phyloP scores from a whole-genome alignment of 2,329 filamentous ascomycete genomes.

The Phyllosticta citrichinensis region DNA sequence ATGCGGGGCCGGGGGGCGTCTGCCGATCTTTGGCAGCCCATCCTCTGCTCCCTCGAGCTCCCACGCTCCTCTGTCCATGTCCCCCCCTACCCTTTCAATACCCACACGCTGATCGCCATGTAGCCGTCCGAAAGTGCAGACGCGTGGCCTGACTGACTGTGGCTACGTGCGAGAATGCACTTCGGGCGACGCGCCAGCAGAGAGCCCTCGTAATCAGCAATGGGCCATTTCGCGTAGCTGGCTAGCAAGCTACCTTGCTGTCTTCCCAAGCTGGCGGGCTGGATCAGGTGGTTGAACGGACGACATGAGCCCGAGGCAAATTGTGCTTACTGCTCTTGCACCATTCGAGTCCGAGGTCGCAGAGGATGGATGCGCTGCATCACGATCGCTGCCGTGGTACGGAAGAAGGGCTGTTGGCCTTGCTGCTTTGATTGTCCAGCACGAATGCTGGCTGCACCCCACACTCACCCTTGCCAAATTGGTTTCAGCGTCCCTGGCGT shows the following conservation, averaged over 20 bases:
- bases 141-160: background rate
- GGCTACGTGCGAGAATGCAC: background rate
- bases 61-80: background rate
- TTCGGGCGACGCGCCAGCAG: background rate
- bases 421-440: background rate
- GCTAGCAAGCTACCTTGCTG: background rate
- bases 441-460: background rate
- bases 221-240: background rate
- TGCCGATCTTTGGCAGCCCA: background rate
- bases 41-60: background rate
- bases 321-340: background rate
- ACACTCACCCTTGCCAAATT: background rate
- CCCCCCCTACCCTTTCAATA: background rate
- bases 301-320: background rate
- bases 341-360: background rate
- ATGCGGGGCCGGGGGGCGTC: background rate
- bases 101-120: background rate
- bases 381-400: background rate
- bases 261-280: background rate
- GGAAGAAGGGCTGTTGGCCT: background rate
- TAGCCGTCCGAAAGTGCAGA: background rate
- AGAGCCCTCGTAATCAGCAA: background rate
- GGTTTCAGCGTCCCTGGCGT: background rate
- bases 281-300: background rate
- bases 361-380: background rate